Evolutionary conservation across 768 basidiomycete species (phyloP), one percentile per base, ranked within the genome.

Genomic region (Macrolepiota dolichaula): DNA sequence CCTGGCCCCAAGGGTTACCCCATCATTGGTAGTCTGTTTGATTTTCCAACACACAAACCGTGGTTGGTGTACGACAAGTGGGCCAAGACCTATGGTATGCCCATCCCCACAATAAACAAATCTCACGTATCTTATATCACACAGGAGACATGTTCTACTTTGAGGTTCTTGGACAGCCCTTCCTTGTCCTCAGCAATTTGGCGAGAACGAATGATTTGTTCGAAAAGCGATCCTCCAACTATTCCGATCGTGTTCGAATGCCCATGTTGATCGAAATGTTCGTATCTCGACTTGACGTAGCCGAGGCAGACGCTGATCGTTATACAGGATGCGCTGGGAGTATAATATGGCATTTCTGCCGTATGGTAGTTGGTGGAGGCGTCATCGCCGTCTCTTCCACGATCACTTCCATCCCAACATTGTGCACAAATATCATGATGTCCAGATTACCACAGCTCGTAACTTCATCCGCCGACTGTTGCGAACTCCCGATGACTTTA

Each of bases 191-290:
- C 2, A 58, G 61, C 15, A 53, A 29, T 6, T 29, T 38, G 27
- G 10, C 35, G 19, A 40, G 46, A 9, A 24, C 32, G 3, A 5
- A 40, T 24, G 62, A 56, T 13, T 22, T 65, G 0, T 52, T 65
- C 19, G 85, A 86, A 49, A 83, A 79, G 61, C 73, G 80, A 7
- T 81, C 79, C 3, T 65, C 73, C 10, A 83, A 80, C 51, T 86
- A 86, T 61, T 85, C 86, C 0, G 81, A 82, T 57, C 76, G 83
- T 52, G 72, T 72, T 37, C 63, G 73, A 40, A 66, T 80, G 29
- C 75, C 77, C 0, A 83, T 85, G 82, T 73, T 81, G 44, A 76
- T 79, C 51, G 81, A 80, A 32, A 57, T 84, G 81, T 81, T 59
- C 54, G 75, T 72, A n/a, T 53, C 12, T 32, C 22, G 13, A 13